A percentile compares a stretch with the other conserved stretches of the same genome.
These are phyloP conservation scores for Solanum sitiens DNA, from an alignment of 257 asterid genomes.

Conservation along the genomic window DNA sequence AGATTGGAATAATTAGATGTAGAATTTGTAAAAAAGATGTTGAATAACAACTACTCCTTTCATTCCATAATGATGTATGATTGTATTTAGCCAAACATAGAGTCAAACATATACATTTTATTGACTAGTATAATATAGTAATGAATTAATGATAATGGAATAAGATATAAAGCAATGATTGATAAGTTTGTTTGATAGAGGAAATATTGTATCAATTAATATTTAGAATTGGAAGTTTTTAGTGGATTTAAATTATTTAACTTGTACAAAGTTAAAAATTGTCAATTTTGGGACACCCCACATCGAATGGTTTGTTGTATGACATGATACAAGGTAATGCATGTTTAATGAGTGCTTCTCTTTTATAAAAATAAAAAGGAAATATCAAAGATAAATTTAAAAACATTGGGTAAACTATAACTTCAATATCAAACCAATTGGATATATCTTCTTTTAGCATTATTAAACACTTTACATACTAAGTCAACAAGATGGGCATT, in stretches of 20 bases:
- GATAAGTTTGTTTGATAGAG: not conserved
- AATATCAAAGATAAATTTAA: not conserved
- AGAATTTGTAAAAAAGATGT: not conserved
- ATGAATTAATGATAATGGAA: not conserved
- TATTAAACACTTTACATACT: too few relatives aligned
- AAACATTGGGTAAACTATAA: not conserved
- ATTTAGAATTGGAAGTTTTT: not conserved
- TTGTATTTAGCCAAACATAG: not conserved
- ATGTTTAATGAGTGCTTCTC: not conserved
- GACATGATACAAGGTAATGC: not conserved
- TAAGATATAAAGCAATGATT: not conserved
- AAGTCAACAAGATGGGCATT: conserved; percentile 46
- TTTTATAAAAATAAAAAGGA: not conserved
- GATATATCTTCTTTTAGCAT: not conserved
- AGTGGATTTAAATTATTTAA: not conserved
- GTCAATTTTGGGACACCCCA: not conserved
- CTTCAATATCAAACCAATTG: not conserved
- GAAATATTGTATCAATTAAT: not conserved
- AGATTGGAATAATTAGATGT: not conserved
- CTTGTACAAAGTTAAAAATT: not conserved
- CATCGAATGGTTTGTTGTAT: not conserved
- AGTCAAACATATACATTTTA: not conserved
- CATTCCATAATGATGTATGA: not conserved
- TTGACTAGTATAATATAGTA: not conserved
- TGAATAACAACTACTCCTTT: not conserved